Conservation (phyloP, 2,329 filamentous ascomycete genomes). For the Monosporascus sp. region DNA sequence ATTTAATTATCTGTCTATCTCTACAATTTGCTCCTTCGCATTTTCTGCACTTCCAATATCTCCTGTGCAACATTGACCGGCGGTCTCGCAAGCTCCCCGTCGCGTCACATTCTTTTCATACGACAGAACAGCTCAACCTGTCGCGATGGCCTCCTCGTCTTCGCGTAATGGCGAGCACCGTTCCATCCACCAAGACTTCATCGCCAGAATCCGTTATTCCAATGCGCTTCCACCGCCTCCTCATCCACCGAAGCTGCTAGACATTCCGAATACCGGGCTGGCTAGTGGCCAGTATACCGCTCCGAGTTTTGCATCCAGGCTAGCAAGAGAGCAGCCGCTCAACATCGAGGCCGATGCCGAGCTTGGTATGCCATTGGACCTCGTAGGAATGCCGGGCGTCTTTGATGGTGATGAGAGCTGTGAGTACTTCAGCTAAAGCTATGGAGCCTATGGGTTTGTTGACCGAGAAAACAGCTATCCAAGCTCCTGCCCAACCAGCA, state of each 20-base stretch:
- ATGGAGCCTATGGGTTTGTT: neutral
- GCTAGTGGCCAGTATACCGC: slow-evolving; percentile 83
- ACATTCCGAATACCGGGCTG: slow-evolving; percentile 91
- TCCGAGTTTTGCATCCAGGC: slow-evolving; percentile 80
- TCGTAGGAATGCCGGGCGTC: slow-evolving; percentile 90
- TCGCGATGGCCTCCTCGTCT: slow-evolving; percentile 36
- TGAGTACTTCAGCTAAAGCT: slow-evolving; percentile 38
- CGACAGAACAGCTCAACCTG: neutral
- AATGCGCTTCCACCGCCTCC: slow-evolving; percentile 94
- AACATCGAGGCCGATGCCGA: slow-evolving; percentile 98
- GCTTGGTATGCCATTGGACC: slow-evolving; percentile 92
- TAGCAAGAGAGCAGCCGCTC: slow-evolving; percentile 85
- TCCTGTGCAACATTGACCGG: neutral
- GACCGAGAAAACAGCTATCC: slow-evolving; percentile 59
- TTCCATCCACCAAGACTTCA: slow-evolving; percentile 87
- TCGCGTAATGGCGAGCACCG: slow-evolving; percentile 46
- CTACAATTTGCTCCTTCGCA: neutral
- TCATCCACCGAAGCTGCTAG: slow-evolving; percentile 91
- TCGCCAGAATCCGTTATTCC: slow-evolving; percentile 89
- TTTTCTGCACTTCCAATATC: neutral
- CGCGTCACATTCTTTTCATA: neutral
- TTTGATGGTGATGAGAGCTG: slow-evolving; percentile 94
- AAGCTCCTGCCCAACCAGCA: slow-evolving; percentile 67
- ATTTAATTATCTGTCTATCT: neutral
- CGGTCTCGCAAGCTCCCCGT: neutral